Conservation (phyloP, 2,329 filamentous ascomycete genomes). For the Curvularia spicifera region DNA sequence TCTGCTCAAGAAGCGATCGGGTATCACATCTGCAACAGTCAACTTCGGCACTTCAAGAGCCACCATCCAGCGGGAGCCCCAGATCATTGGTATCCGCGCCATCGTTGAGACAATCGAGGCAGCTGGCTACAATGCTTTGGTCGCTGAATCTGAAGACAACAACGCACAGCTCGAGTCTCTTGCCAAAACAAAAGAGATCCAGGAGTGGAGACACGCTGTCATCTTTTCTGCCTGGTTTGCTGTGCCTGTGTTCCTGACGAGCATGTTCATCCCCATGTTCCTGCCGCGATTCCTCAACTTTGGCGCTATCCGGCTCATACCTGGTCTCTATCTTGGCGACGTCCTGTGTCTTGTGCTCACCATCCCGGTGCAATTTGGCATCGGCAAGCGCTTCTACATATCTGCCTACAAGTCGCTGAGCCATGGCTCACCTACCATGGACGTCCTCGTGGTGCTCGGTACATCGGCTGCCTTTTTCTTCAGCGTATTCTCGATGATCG, state of each 20-base stretch:
- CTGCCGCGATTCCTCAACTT: conserved; percentile 73
- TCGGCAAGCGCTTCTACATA: conserved; percentile 91
- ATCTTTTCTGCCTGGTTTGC: conserved; percentile 79
- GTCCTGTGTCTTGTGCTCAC: conserved; percentile 83
- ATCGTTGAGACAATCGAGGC: conserved; percentile 83
- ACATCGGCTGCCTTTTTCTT: conserved; percentile 97
- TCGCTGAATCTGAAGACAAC: conserved; percentile 92
- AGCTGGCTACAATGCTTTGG: conserved; percentile 84
- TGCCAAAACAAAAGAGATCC: conserved; percentile 94
- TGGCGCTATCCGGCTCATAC: conserved; percentile 69
- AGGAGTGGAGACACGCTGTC: conserved; percentile 88
- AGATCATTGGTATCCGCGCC: conserved; percentile 75
- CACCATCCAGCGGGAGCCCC: conserved; percentile 73
- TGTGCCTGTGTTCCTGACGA: conserved; percentile 86
- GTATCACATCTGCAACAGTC: conserved; percentile 76
- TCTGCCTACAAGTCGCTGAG: conserved; percentile 93
- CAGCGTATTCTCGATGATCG: conserved; percentile 83
- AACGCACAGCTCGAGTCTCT: conserved; percentile 95
- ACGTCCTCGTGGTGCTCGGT: conserved; percentile 90
- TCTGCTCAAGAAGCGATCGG: conserved; percentile 67
- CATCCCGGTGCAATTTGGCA: conserved; percentile 93
- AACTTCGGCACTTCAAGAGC: conserved; percentile 76
- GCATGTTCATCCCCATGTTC: conserved; percentile 93
- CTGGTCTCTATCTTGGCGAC: conserved; percentile 87
- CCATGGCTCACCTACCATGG: conserved; percentile 94